A percentile compares a stretch with the other conserved stretches of the same genome.
These are phyloP conservation scores for Bombardia bombarda DNA, from an alignment of 495 filamentous ascomycete species.

Conservation along the genomic window DNA sequence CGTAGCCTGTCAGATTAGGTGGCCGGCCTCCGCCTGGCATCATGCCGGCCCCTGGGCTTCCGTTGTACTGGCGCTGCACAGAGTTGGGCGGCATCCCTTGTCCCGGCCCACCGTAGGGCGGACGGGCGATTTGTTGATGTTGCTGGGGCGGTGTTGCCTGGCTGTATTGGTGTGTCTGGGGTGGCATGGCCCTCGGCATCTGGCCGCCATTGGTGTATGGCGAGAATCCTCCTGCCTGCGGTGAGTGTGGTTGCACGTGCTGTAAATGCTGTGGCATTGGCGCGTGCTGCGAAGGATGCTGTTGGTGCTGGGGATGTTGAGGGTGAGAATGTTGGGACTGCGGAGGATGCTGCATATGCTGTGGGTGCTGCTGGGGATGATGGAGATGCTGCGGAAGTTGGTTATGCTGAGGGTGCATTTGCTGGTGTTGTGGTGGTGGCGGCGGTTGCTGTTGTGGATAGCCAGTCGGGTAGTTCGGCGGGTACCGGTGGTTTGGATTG, in stretches of 20 bases:
- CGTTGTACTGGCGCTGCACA: constrained; percentile 17
- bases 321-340: too few species aligned
- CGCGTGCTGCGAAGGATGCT: constrained; percentile 21
- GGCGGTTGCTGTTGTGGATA: constrained; percentile 24
- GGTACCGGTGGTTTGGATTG: constrained; percentile 21
- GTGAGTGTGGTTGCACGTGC: constrained; percentile 22
- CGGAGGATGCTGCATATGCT: constrained; percentile 27
- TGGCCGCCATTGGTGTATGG: constrained; percentile 26
- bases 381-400: constrained; percentile 16
- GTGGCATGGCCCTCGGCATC: constrained; percentile 26
- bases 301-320: constrained; percentile 19
- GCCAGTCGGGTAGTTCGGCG: constrained; percentile 18
- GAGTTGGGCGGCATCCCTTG: constrained; percentile 21
- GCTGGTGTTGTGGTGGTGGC: constrained; percentile 22
- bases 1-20: constrained; percentile 23
- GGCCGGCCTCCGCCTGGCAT: constrained; percentile 9
- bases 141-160: constrained; percentile 23
- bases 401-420: constrained; percentile 11
- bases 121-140: constrained; percentile 19
- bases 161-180: constrained; percentile 20
- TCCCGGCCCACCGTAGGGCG: constrained; percentile 16
- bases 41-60: constrained; percentile 11
- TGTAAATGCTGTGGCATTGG: constrained; percentile 19
- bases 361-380: constrained; percentile 20
- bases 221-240: constrained; percentile 3